Percentiles rank a stretch among this genome's conserved stretches.
phyloP scores from a whole-genome alignment of 2,329 filamentous ascomycete genomes.

The Pezicula radicicola region DNA sequence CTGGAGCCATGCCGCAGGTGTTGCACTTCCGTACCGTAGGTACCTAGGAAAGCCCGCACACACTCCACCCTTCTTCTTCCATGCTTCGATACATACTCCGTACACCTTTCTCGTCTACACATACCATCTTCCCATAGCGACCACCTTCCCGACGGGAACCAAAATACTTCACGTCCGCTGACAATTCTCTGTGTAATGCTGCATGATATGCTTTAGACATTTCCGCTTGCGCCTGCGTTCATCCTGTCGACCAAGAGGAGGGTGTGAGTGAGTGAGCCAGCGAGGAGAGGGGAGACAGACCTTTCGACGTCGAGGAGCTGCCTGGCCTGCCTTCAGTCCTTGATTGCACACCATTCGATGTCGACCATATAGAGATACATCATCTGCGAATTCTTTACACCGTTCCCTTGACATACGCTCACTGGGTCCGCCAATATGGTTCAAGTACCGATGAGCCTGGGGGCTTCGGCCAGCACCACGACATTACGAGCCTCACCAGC shows the following conservation, averaged over 20 bases:
- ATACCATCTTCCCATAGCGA: too few species aligned
- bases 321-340: slow-evolving; percentile 2
- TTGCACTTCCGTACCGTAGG: too few species aligned
- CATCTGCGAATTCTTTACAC: slow-evolving; percentile 9
- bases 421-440: slow-evolving; percentile 22
- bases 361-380: slow-evolving; percentile 15
- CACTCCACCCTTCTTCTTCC: too few species aligned
- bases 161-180: too few species aligned
- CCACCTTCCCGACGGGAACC: too few species aligned
- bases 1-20: too few species aligned
- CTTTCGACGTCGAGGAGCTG: slow-evolving; percentile 6
- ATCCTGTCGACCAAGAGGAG: not conserved
- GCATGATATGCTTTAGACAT: not conserved
- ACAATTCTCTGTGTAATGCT: too few species aligned
- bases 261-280: not conserved
- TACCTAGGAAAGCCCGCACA: too few species aligned
- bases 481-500: slow-evolving; percentile 27
- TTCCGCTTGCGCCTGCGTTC: not conserved
- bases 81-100: too few species aligned
- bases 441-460: slow-evolving; percentile 25
- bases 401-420: not conserved
- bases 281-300: slow-evolving; percentile 1
- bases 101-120: too few species aligned
- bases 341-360: slow-evolving; percentile 17
- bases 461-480: slow-evolving; percentile 20